Base-by-base conservation (phyloP, 257 asterid species). In the Solanum chaucha region DNA sequence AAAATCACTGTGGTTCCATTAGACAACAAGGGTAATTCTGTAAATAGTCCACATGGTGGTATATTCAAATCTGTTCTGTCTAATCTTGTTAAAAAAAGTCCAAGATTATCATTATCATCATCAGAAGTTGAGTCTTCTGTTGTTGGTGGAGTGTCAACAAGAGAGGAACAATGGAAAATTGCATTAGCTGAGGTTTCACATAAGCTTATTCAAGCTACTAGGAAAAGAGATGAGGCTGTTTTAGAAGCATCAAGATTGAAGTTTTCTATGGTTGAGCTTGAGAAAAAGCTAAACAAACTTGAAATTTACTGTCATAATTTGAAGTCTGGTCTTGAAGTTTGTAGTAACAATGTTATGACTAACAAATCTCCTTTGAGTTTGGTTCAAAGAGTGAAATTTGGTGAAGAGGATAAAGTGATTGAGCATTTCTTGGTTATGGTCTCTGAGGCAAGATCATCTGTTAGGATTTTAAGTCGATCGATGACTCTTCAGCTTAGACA, bases 171-270 rank as follows among this genome's bases (percentile, higher is more conserved):
- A 32, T 97, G 98, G 99, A 95, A 92, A 85, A 82, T 89, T 20
- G 98, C 92, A 48, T 96, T 93, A 48, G 95, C 96, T 24, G 99
- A 97, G 94, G 94, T 97, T 32, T 94, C 99, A 0, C 94, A 91
- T 84, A 96, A 96, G 87, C 93, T 97, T 22, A 86, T 94, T 30
- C 98, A 95, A 36, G 98, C 99, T 5, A 89, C 97, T 0, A 88
- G 94, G 8, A 93, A 93, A 87, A 87, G 98, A 82, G 99, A 96
- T 55, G 99, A 95, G 83, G 99, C 99, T 26, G 58, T 97, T 88
- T 92, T 92, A 0, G 99, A 97, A 89, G 94, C 98, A 82, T 97
- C 99, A 4, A 94, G 92, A 86, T 85, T 97, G 90, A 97, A 96
- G 28, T 84, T 90, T 89, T 92, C 99, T 61, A 92, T 96, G 97